phyloP scores from a whole-genome alignment of 202 grass and related monocot species.

The Zizania palustris region DNA sequence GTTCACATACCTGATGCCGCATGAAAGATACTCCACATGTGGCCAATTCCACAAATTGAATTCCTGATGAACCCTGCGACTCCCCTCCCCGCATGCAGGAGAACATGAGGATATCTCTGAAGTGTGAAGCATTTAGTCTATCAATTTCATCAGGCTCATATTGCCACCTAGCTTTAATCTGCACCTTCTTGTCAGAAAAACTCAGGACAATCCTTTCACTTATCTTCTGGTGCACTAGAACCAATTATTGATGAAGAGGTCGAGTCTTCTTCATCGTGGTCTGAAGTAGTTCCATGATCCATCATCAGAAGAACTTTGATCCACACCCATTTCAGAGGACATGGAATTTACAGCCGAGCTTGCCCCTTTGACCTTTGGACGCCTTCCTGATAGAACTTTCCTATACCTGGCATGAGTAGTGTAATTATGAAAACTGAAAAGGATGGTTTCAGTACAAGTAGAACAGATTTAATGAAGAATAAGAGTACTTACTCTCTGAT shows the following conservation, averaged over 20 bases:
- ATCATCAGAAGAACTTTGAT: conserved; percentile 43
- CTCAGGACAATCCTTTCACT: conserved; percentile 32
- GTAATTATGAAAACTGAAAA: conserved; percentile 99
- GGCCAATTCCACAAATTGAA: conserved; percentile 72
- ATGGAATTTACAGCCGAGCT: conserved; percentile 38
- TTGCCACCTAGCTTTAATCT: conserved; percentile 82
- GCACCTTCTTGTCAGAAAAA: conserved; percentile 31
- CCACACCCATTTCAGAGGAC: conserved; percentile 33
- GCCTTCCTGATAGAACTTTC: conserved; percentile 58
- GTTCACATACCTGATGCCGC: conserved; percentile 80
- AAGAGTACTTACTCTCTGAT: neutral
- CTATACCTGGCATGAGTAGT: conserved; percentile 79
- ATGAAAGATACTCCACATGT: conserved; percentile 95
- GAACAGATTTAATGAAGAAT: no score
- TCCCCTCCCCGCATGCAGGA: conserved; percentile 64
- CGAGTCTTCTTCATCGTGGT: conserved; percentile 48
- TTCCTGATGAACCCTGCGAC: conserved; percentile 66
- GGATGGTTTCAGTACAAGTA: no score
- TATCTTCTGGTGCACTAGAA: conserved; percentile 37
- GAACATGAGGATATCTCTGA: conserved; percentile 76
- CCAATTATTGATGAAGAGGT: no score
- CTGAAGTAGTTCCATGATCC: conserved; percentile 39
- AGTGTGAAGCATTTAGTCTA: conserved; percentile 78
- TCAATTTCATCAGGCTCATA: conserved; percentile 90
- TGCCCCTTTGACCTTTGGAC: conserved; percentile 36